Conservation (phyloP, 257 asterid genomes). For the Paulownia fortunei region DNA sequence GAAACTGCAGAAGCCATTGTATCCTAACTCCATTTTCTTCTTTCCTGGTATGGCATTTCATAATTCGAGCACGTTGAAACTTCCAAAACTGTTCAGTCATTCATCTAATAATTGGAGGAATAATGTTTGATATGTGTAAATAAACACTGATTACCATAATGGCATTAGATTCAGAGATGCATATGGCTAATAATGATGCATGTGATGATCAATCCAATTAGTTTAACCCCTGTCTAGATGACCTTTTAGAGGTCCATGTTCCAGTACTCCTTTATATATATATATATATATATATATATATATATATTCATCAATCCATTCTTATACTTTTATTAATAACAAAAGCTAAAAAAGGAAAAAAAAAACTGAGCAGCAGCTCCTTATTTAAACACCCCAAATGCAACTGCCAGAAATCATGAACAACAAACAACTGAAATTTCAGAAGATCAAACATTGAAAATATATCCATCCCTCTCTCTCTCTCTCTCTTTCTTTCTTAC, state of each 20-base stretch:
- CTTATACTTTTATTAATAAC: background rate
- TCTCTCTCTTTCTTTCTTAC: slow-evolving; percentile 19
- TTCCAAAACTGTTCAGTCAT: slow-evolving; percentile 28
- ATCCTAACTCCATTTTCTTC: background rate
- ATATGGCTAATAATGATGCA: slow-evolving; percentile 58
- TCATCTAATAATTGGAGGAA: slow-evolving; percentile 46
- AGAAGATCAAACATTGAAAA: background rate
- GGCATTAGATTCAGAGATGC: slow-evolving; percentile 41
- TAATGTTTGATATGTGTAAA: slow-evolving; percentile 23
- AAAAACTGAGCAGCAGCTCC: background rate
- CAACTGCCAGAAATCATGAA: slow-evolving; percentile 27
- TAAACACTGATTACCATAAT: slow-evolving; percentile 25
- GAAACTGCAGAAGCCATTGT: no score
- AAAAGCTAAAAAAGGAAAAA: background rate
- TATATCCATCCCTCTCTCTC: background rate
- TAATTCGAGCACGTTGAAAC: slow-evolving; percentile 27
- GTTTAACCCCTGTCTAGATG: slow-evolving; percentile 24
- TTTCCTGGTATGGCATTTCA: background rate
- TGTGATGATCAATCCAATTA: slow-evolving; percentile 50
- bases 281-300: no score
- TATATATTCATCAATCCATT: slow-evolving; percentile 33
- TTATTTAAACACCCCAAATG: slow-evolving; percentile 48
- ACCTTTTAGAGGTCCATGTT: slow-evolving; percentile 46
- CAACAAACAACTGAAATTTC: slow-evolving; percentile 12
- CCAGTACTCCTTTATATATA: slow-evolving; percentile 26